Evolutionary conservation across 768 basidiomycete genomes (phyloP), one percentile per base, ranked within the genome.

Genomic region (Boletus subparvulus): DNA sequence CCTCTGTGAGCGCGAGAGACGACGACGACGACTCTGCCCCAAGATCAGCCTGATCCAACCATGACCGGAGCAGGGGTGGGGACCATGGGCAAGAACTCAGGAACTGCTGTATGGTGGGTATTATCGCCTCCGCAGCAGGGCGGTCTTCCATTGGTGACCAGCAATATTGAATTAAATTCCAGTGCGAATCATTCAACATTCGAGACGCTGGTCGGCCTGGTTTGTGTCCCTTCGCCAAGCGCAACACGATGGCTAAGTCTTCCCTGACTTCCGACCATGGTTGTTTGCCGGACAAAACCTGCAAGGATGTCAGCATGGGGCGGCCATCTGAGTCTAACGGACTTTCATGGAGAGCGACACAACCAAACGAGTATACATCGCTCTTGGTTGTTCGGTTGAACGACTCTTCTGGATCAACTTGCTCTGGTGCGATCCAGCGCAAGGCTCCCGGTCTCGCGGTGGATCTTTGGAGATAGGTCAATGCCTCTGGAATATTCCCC

Each of bases 331-430:
- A 16, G 10, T 14, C 1, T 6, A 73, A 39, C 1, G 3, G 10
- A 12, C 61, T 28, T 77, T 1, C 61, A 53, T 63, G 62, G 37
- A 63, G 62, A n/a, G 30, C 35, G 11, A 79, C 69, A 61, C 75
- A 77, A n/a, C 62, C 62, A 39, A 60, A 64, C 19, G 62, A 60
- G 28, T 63, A 63, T 11, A 63, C 40, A 13, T 64, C 62, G 4
- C 44, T 64, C 51, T 52, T 55, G 2, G 37, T 21, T 13, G 57
- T 59, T 8, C 4, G n/a, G 3, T 3, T n/a, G 28, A 26, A 28
- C 16, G 11, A 2, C 2, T 37, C 48, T 1, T 70, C 65, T 6
- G 63, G 47, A 33, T 12, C 33, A 10, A 33, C 33, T 28, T 28
- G 28, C 28, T 28, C 28, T 28, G 28, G 28, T 28, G 28, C 28